Evolutionary conservation across 2,329 filamentous ascomycete genomes (phyloP), one percentile per base, ranked within the genome.

Genomic region (Xylaria hypoxylon): DNA sequence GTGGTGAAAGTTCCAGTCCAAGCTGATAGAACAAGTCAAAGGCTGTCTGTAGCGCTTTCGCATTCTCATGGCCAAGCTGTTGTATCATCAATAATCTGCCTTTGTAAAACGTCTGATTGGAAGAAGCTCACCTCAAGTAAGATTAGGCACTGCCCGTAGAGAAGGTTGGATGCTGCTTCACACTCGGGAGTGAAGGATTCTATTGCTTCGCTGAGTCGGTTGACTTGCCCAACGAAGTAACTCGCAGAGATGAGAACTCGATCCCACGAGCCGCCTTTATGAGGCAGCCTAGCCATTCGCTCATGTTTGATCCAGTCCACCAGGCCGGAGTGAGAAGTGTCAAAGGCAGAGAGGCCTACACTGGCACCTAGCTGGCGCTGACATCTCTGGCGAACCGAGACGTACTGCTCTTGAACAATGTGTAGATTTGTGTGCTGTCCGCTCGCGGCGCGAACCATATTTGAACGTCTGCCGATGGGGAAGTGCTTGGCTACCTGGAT

Each of bases 21-120:
- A 69, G 64, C 28, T 69, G 67, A 33, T 69, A 69, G 35, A 69
- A 69, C 47, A 69, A 50, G 28, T 69, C 67, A 42, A 69, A 69
- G 11, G 67, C 67, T 15, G 64, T 67, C 22, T 69, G 64, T 19
- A 69, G 44, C 13, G 67, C 64, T 28, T 47, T 24, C 7, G 67
- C 64, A 61, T 69, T 69, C 48, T 69, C 64, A 47, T 67, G 53
- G 7, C 67, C 67, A 24, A 69, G 64, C 67, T 69, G 40, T 52
- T 53, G 35, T 31, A 35, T 48, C 19, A 55, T 28, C n/a, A 24
- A 3, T 24, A 26, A 4, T 7, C 2, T 26, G 6, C 0, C 8
- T 44, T 11, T 13, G 19, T 35, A 38, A 1, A 5, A 5, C 17
- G 28, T 38, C 3, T 10, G 10, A 33, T 42, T 2, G 8, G 47